Evolutionary conservation across 148 eudicot species (phyloP).

Genomic region (Chenopodium quinoa): DNA sequence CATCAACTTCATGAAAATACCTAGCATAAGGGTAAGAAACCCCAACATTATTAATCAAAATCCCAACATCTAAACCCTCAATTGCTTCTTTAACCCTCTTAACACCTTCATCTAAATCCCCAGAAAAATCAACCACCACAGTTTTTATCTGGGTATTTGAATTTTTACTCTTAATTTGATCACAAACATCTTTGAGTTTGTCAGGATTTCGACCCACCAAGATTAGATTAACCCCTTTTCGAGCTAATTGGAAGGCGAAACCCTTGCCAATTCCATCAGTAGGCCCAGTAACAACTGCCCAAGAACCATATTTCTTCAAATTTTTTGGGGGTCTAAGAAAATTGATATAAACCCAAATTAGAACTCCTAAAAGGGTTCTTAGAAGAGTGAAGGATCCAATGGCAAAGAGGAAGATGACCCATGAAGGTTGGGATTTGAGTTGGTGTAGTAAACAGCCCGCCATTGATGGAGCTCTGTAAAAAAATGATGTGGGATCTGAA

Average conservation of each 20-base stretch:
- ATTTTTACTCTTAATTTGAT: conserved; percentile 44
- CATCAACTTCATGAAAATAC: conserved; percentile 54
- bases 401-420: conserved; percentile 44
- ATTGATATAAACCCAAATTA: conserved; percentile 69
- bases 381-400: conserved; percentile 45
- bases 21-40: conserved; percentile 47
- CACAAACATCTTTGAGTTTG: conserved; percentile 68
- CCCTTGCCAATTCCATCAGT: conserved; percentile 95
- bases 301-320: conserved; percentile 86
- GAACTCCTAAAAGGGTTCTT: conserved; percentile 37
- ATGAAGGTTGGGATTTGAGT: conserved; percentile 63
- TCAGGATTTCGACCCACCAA: conserved; percentile 79
- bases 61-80: conserved; percentile 53
- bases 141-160: conserved; percentile 24
- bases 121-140: conserved; percentile 52
- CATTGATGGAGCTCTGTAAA: conserved; percentile 29
- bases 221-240: conserved; percentile 65
- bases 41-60: conserved; percentile 60
- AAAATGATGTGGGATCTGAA: background rate
- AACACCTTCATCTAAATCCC: conserved; percentile 37
- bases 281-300: conserved; percentile 93
- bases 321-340: conserved; percentile 77
- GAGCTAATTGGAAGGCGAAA: conserved; percentile 79
- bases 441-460: conserved; percentile 35
- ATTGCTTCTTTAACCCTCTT: conserved; percentile 30